Evolutionary conservation across 495 filamentous ascomycete species (phyloP), one percentile per base, ranked within the genome.

Genomic region (Staphylotrichum longicolle): DNA sequence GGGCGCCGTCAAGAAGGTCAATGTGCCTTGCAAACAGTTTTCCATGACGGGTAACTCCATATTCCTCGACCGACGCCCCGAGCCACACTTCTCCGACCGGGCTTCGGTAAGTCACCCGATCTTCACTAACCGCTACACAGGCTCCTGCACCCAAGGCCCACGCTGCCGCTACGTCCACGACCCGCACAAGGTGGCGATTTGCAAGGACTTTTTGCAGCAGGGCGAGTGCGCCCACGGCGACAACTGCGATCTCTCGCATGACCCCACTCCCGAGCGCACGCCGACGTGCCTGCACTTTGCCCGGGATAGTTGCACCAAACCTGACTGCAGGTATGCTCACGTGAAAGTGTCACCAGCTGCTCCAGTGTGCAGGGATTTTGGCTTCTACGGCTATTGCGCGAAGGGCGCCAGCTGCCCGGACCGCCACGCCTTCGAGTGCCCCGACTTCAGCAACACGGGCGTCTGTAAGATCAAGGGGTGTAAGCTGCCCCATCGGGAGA

Each of bases 221-320:
- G 89, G 89, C 70, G 80, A 85, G 64, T 98, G 94, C 77, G 77
- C 78, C 58, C 84, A 84, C 74, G 92, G 91, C 74, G 85, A 86
- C 68, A 82, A 83, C 71, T 98, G 94, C 79, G 91, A 96, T 75
- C 83, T 98, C 58, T 97, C 94, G 63, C 94, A 98, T 83, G 89
- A 93, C 42, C 82, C 91, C 47, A 91, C 85, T 60, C 86, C 91
- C 65, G 84, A 97, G 73, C 85, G 92, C 71, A 90, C 90, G 61
- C 91, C 94, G 62, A 80, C 88, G 50, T 98, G 94, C 77, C 70
- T 93, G 75, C 91, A 96, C 79, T 97, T 94, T 77, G 82, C 91
- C 66, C 86, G 89, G 72, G 93, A 93, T 53, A 90, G 90, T 68
- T 98, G 94, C 78, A 87, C 90, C 67, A 97, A 97, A 70, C 72